A percentile compares a stretch with the other conserved stretches of the same genome.
Evolutionary conservation across 2,329 filamentous ascomycete genomes (phyloP).

Genomic region (Colletotrichum kahawae): DNA sequence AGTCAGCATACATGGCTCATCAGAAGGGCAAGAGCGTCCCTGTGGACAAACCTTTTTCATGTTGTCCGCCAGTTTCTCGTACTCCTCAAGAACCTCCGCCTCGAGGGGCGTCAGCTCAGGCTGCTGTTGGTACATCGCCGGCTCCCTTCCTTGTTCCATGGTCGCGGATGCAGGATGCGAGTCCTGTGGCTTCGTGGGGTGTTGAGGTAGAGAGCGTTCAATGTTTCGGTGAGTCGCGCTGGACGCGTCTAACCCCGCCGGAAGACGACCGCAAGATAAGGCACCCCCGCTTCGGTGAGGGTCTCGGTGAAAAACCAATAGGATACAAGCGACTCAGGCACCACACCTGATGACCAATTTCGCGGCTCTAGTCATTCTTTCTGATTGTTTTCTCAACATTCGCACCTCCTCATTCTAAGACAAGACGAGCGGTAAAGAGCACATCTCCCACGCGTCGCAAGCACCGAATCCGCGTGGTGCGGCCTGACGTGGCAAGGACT

Average conservation of each 20-base stretch:
- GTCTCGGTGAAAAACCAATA: conserved; percentile 1
- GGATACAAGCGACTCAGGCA: not conserved
- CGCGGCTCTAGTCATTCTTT: not conserved
- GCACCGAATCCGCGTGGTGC: not conserved
- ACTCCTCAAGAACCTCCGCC: conserved; percentile 95
- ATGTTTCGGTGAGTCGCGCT: conserved; percentile 16
- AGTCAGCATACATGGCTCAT: not conserved
- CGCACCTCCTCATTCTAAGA: not conserved
- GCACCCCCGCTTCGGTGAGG: not conserved
- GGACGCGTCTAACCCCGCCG: conserved; percentile 18
- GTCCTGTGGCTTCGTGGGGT: not conserved
- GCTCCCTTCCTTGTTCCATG: conserved; percentile 19
- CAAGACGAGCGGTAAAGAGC: not conserved
- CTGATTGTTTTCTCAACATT: not conserved
- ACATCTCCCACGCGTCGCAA: not conserved
- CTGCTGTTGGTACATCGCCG: conserved; percentile 38
- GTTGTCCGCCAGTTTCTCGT: conserved; percentile 84
- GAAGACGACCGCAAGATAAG: not conserved
- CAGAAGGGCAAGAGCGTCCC: not conserved
- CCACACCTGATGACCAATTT: not conserved
- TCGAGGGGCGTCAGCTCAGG: conserved; percentile 79
- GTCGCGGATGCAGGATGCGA: not conserved
- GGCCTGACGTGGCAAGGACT: conserved; percentile 17
- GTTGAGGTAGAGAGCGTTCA: not conserved
- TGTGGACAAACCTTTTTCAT: conserved; percentile 76